Conservation (phyloP, 1,284 basidiomycete species). For the Agaricales sp. region DNA sequence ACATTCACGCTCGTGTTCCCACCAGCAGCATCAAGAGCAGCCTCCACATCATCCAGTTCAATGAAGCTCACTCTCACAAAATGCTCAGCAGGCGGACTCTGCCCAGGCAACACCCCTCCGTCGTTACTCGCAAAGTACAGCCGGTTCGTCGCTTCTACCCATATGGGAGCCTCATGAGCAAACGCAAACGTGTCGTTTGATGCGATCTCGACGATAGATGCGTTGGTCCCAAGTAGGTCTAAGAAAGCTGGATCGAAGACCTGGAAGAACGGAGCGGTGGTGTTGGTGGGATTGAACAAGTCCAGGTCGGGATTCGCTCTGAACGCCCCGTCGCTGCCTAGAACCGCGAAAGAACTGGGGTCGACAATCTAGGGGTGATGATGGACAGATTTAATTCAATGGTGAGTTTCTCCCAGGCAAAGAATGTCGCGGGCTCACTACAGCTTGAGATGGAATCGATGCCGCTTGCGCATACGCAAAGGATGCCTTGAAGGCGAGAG, state of each 20-base stretch:
- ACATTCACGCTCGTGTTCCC: constrained; percentile 16
- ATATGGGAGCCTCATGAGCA: constrained; percentile 69
- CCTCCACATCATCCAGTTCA: constrained; percentile 17
- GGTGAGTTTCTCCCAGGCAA: not conserved
- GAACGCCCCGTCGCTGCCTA: constrained; percentile 14
- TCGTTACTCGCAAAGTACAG: constrained; percentile 27
- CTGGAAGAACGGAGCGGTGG: constrained; percentile 55
- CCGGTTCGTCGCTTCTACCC: constrained; percentile 46
- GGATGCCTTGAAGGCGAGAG: no score
- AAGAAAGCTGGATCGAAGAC: constrained; percentile 55
- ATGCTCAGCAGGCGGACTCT: constrained; percentile 33
- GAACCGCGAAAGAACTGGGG: constrained; percentile 16
- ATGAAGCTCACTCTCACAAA: constrained; percentile 18
- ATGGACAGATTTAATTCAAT: not conserved
- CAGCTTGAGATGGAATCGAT: not conserved
- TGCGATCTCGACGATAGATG: constrained; percentile 49
- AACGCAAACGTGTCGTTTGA: constrained; percentile 50
- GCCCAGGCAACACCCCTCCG: constrained; percentile 16
- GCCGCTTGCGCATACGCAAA: no score
- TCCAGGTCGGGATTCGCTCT: constrained; percentile 16
- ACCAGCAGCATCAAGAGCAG: constrained; percentile 23
- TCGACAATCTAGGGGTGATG: constrained; percentile 16
- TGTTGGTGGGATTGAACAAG: constrained; percentile 26
- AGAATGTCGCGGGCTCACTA: not conserved
- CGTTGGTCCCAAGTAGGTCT: constrained; percentile 44